phyloP scores from a whole-genome alignment of 352 stramenopile species.

The Pythium grandisporangium region DNA sequence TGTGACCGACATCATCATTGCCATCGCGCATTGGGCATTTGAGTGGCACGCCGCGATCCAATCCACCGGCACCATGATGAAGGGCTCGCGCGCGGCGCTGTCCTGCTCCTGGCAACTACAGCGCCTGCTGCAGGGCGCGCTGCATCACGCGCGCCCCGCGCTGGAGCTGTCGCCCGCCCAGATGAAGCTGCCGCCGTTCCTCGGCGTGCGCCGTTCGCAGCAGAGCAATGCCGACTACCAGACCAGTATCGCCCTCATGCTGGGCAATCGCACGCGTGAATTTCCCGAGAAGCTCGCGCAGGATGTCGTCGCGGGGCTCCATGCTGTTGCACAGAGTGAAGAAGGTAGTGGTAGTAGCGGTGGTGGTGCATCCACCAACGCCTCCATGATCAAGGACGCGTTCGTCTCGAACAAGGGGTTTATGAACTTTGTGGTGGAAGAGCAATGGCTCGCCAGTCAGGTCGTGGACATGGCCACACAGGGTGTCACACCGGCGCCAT shows the following conservation, averaged over 20 bases:
- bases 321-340: too few species aligned
- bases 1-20: too few species aligned
- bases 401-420: constrained; percentile 67
- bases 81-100: constrained; percentile 11
- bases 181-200: constrained; percentile 19
- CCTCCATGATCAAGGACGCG: constrained; percentile 12
- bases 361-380: too few species aligned
- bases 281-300: constrained; percentile 30
- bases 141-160: constrained; percentile 20
- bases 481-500: constrained; percentile 20
- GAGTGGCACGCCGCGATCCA: too few species aligned
- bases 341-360: constrained; percentile 17
- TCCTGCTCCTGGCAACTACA: constrained; percentile 48
- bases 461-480: constrained; percentile 50
- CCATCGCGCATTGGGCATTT: too few species aligned
- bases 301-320: constrained; percentile 4
- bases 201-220: constrained; percentile 59
- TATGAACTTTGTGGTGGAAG: constrained; percentile 62
- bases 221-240: constrained; percentile 70
- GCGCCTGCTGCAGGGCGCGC: constrained; percentile 25
- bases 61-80: too few species aligned
- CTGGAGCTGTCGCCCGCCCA: constrained; percentile 12
- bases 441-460: constrained; percentile 59
- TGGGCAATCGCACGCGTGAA: constrained; percentile 34
- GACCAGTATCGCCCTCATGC: constrained; percentile 51